Base-by-base conservation (phyloP, 352 stramenopile genomes). In the Phytophthora hibernalis region DNA sequence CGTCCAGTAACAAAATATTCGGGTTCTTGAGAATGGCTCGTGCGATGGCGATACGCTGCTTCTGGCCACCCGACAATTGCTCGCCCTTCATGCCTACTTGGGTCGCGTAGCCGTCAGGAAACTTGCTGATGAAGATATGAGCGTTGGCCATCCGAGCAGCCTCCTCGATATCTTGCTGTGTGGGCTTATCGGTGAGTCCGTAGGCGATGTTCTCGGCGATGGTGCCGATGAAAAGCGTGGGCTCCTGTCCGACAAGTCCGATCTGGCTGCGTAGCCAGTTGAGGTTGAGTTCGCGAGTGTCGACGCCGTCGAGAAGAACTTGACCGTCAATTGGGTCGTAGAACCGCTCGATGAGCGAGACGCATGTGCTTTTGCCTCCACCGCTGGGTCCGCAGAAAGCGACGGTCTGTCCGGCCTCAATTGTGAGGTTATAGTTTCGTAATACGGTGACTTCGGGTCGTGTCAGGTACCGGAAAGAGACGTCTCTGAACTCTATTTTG, bases 71-170 rank as follows among this genome's bases (percentile, higher is more conserved):
- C 0, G 74, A 86, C 12, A 92, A 38, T 40, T 87, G 97, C 33
- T 98, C 70, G 7, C 96, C 97, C 11, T 96, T 86, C 74, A 98
- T 96, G 18, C 96, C 95, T 7, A 99, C 95, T 50, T 96, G 76
- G 1, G 96, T 98, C 16, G 98, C 79, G 76, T 94, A 98, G 28
- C 90, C 84, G 35, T 98, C 87, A 0, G 94, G 80, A 28, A 99
- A 97, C 8, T 76, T 48, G 0, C 65, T 75, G 78, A 98, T 98
- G 65, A 98, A 99, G 43, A 82, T 77, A 72, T 98, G 81, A 0
- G 93, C 93, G 74, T 98, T 98, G n/a, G 95, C 93, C 64, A 97
- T 80, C 64, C 87, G 87, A 2, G 93, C 92, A 3, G 91, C 95
- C 4, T 83, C 58, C 37, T 92, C 80, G 61, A 98, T 83, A 49